These are phyloP conservation scores for Marasmius fiardii DNA, from an alignment of 1,284 basidiomycete species.

Conservation along the genomic window DNA sequence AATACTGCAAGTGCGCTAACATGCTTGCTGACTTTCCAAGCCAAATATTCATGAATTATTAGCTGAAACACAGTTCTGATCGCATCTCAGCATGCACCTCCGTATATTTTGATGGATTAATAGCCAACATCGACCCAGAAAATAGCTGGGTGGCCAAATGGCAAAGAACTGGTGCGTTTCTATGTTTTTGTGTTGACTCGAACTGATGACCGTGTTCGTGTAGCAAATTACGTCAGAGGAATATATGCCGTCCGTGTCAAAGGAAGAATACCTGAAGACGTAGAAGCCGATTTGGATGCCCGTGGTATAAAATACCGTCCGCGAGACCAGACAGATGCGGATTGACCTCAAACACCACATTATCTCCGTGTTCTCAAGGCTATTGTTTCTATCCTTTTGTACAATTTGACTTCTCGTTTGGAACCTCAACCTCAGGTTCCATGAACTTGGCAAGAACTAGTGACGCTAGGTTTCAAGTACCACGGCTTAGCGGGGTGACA, in stretches of 20 bases:
- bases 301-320: constrained; percentile 80
- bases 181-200: constrained; percentile 4
- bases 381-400: not conserved
- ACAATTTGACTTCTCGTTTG: not conserved
- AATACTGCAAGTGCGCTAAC: constrained; percentile 72
- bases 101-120: constrained; percentile 91
- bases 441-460: too few relatives aligned
- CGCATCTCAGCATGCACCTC: constrained; percentile 88
- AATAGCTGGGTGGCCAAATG: constrained; percentile 94
- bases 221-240: constrained; percentile 83
- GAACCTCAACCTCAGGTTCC: not conserved
- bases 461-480: too few relatives aligned
- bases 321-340: constrained; percentile 72
- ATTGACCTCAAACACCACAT: constrained; percentile 28
- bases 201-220: not conserved
- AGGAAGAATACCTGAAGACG: constrained; percentile 82
- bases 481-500: too few relatives aligned
- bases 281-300: constrained; percentile 73
- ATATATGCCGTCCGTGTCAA: constrained; percentile 89
- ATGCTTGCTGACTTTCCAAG: not conserved
- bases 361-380: not conserved
- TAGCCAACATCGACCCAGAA: constrained; percentile 86
- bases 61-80: constrained; percentile 90
- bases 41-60: not conserved
- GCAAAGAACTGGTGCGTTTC: constrained; percentile 80